phyloP scores from a whole-genome alignment of 768 basidiomycete genomes.

The Hygrophoropsis aurantiaca region DNA sequence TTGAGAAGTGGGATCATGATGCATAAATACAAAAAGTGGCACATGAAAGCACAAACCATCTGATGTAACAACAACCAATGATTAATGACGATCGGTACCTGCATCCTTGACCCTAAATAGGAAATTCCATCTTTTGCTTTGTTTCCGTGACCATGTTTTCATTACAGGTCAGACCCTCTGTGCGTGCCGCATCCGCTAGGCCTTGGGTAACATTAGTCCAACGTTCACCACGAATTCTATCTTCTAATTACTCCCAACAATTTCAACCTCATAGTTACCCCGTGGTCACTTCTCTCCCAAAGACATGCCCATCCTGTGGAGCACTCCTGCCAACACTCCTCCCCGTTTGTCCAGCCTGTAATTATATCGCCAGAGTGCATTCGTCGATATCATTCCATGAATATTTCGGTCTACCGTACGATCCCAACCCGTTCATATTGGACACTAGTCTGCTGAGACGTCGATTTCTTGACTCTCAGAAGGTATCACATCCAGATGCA shows the following conservation, averaged over 20 bases:
- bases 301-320: constrained; percentile 63
- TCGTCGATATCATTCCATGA: constrained; percentile 60
- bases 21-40: no score
- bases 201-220: background rate
- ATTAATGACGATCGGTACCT: no score
- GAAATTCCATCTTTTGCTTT: no score
- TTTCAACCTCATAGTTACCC: background rate
- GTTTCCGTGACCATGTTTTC: constrained; percentile 6
- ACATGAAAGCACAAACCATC: no score
- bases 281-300: constrained; percentile 7
- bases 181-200: background rate
- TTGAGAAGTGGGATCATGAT: no score
- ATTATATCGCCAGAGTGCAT: constrained; percentile 60
- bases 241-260: background rate
- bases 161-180: no score
- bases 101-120: no score
- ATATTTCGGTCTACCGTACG: constrained; percentile 61
- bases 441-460: constrained; percentile 59
- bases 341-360: constrained; percentile 77
- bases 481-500: constrained; percentile 81
- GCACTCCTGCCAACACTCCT: constrained; percentile 57
- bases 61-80: no score
- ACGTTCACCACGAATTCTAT: background rate
- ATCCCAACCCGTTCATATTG: constrained; percentile 70
- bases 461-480: constrained; percentile 71